Evolutionary conservation across 495 filamentous ascomycete genomes (phyloP).

Genomic region (Jackrogersella multiformis): DNA sequence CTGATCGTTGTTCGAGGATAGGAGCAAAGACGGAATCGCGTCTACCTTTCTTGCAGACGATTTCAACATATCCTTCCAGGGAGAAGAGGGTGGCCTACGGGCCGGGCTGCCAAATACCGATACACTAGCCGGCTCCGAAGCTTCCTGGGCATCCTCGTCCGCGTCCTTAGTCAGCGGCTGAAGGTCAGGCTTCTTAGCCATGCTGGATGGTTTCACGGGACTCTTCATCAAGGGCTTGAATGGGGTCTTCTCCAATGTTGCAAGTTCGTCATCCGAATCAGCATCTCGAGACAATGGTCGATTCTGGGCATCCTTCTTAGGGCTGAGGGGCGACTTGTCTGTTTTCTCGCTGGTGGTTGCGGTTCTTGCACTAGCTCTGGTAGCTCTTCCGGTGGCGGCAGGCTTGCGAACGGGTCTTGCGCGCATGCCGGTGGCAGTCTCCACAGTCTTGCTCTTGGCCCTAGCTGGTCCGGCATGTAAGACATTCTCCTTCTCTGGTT

Average conservation of each 20-base stretch:
- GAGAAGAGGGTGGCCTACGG: constrained; percentile 55
- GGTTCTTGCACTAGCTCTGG: constrained; percentile 39
- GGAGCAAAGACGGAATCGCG: constrained; percentile 56
- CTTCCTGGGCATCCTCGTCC: constrained; percentile 26
- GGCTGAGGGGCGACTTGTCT: constrained; percentile 57
- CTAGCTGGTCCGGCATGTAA: constrained; percentile 42
- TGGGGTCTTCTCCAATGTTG: constrained; percentile 59
- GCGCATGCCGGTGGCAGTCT: constrained; percentile 50
- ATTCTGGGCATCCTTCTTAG: constrained; percentile 66
- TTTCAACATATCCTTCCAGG: constrained; percentile 60
- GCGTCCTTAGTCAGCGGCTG: constrained; percentile 35
- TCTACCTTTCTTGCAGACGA: constrained; percentile 61
- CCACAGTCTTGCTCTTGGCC: constrained; percentile 44
- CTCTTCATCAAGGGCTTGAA: constrained; percentile 59
- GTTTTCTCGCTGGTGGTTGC: constrained; percentile 24
- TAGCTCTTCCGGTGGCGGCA: constrained; percentile 36
- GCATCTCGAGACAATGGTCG: constrained; percentile 46
- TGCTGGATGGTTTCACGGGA: constrained; percentile 53
- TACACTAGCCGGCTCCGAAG: constrained; percentile 31
- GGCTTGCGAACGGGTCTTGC: constrained; percentile 56
- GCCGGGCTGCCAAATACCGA: constrained; percentile 58
- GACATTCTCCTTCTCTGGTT: constrained; percentile 66
- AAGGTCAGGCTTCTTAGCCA: constrained; percentile 43
- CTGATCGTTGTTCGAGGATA: constrained; percentile 51
- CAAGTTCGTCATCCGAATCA: constrained; percentile 64